Conservation (phyloP, 441 rosid genomes). For the Aleurites moluccanus region DNA sequence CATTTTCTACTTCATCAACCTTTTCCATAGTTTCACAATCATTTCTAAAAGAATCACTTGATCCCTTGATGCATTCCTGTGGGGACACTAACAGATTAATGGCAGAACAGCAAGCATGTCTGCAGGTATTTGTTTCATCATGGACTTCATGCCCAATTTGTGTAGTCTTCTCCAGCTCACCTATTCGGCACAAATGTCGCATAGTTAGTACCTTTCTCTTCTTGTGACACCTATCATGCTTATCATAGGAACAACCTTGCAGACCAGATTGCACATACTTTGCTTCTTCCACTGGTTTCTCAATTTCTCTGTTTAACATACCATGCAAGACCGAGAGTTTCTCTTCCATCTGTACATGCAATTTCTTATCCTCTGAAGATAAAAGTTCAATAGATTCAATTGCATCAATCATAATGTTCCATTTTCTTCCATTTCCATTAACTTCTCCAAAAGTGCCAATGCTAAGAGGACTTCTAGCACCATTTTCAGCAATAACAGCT, state of each 20-base stretch:
- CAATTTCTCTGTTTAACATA: conserved; percentile 33
- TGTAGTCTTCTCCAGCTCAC: conserved; percentile 27
- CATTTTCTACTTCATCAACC: conserved; percentile 36
- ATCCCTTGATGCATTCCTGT: conserved; percentile 12
- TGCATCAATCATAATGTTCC: conserved; percentile 47
- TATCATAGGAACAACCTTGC: conserved; percentile 34
- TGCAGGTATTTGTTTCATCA: conserved; percentile 22
- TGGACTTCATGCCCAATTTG: conserved; percentile 12
- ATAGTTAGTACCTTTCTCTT: conserved; percentile 36
- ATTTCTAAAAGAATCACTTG: conserved; percentile 30
- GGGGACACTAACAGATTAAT: conserved; percentile 21
- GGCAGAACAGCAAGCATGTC: conserved; percentile 18
- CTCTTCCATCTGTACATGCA: conserved; percentile 48
- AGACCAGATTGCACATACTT: conserved; percentile 28
- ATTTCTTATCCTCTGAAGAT: conserved; percentile 44
- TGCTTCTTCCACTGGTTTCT: conserved; percentile 29
- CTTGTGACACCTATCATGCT: conserved; percentile 38
- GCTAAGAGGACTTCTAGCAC: conserved; percentile 40
- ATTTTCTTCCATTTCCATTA: conserved; percentile 42
- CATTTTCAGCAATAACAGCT: conserved; percentile 51
- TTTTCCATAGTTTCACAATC: conserved; percentile 29
- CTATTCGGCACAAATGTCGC: conserved; percentile 22
- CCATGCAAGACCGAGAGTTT: conserved; percentile 45
- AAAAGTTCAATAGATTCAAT: conserved; percentile 44
- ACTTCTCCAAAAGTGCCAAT: conserved; percentile 30